A percentile compares a stretch with the other conserved stretches of the same genome.
Conservation (phyloP, 352 stramenopile genomes). For the Phytophthora capsici region DNA sequence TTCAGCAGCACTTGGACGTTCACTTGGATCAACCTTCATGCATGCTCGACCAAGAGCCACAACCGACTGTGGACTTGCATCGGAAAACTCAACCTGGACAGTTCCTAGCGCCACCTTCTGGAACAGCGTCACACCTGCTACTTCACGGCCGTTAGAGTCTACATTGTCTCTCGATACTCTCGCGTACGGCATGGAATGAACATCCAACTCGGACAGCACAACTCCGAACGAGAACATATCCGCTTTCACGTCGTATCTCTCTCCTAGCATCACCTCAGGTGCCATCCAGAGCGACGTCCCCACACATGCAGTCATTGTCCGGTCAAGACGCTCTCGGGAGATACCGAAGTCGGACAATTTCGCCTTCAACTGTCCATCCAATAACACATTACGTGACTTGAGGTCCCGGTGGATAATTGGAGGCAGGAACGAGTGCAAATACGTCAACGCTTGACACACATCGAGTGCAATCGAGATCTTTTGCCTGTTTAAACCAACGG, state of each 20-base stretch:
- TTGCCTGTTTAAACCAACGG: conserved; percentile 24
- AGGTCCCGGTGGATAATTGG: conserved; percentile 51
- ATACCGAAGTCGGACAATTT: conserved; percentile 78
- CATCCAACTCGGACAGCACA: conserved; percentile 43
- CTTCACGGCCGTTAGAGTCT: conserved; percentile 7
- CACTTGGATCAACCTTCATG: conserved; percentile 19
- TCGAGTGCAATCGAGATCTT: conserved; percentile 38
- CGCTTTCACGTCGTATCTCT: conserved; percentile 16
- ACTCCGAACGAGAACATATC: conserved; percentile 29
- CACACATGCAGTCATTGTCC: conserved; percentile 24
- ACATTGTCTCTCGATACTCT: not conserved
- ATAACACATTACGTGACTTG: conserved; percentile 36
- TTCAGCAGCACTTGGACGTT: conserved; percentile 33
- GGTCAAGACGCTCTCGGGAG: conserved; percentile 50
- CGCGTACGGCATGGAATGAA: conserved; percentile 13
- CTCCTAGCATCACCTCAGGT: conserved; percentile 13
- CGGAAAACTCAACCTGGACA: conserved; percentile 27
- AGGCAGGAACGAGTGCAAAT: conserved; percentile 24
- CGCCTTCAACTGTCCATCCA: conserved; percentile 47
- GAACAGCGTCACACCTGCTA: conserved; percentile 9
- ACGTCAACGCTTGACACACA: conserved; percentile 36
- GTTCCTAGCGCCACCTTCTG: conserved; percentile 20
- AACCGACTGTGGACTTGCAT: conserved; percentile 16
- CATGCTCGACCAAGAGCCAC: conserved; percentile 24
- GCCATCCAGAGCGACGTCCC: conserved; percentile 13